Percentiles rank a stretch among this genome's conserved stretches.
Evolutionary conservation across 768 basidiomycete species (phyloP).

Genomic region (Jaapia argillacea): DNA sequence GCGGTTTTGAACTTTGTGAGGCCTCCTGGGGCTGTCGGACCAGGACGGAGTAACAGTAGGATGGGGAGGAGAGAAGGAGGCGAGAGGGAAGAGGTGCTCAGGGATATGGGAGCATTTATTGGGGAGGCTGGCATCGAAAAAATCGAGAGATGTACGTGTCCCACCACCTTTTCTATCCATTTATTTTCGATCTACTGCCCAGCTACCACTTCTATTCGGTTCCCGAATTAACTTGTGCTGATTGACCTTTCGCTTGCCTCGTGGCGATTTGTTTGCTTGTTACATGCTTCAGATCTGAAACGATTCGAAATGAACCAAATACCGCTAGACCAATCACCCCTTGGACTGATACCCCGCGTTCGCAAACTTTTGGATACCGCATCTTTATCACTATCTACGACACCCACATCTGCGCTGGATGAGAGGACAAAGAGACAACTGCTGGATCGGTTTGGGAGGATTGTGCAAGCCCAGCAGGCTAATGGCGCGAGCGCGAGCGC

Average conservation of each 20-base stretch:
- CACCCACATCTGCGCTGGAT: conserved; percentile 27
- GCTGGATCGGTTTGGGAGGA: conserved; percentile 29
- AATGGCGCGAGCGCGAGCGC: no score
- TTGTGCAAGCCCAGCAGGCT: background rate
- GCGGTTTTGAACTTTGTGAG: conserved; percentile 34
- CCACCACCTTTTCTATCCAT: background rate
- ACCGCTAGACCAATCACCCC: conserved; percentile 65
- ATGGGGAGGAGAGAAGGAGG: conserved; percentile 11
- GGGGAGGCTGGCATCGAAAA: conserved; percentile 26
- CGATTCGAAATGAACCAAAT: conserved; percentile 68
- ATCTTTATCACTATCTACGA: conserved; percentile 21
- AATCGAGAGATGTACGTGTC: conserved; percentile 55
- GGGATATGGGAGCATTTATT: conserved; percentile 2
- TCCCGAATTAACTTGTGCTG: no score
- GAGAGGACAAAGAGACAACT: conserved; percentile 38
- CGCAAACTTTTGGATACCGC: conserved; percentile 48
- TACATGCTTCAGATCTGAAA: conserved; percentile 69
- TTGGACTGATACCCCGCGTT: conserved; percentile 57
- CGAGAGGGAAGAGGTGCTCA: conserved; percentile 8
- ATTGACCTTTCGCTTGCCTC: no score
- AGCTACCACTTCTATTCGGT: background rate
- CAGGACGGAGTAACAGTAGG: conserved; percentile 7
- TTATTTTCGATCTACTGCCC: no score
- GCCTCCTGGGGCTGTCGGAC: no score
- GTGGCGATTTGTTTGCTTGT: no score